Base-by-base conservation (phyloP, 345 rosid species). In the Euphorbia lathyris region DNA sequence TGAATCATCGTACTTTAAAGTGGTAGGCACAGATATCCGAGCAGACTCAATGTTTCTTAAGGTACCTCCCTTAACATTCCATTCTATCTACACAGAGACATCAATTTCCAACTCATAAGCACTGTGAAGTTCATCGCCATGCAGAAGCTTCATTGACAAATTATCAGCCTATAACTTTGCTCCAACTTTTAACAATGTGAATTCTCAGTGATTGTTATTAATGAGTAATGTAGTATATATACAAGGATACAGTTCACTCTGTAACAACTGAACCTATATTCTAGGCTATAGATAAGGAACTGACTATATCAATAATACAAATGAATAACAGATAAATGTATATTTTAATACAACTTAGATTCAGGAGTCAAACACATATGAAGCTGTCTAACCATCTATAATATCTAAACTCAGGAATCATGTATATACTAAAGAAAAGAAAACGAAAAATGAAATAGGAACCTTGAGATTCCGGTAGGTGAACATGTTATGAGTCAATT, bases 21-120 rank as follows among this genome's bases (percentile, higher is more conserved):
- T 90, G 52, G 91, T 20, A 40, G 97, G 97, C 70, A 95, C 77
- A 58, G 99, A 95, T 72, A 92, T 78, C 68, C 97, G 92, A 70
- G 97, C 99, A 75, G 97, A 92, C 68, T 92, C 96, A n/a, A 86
- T 74, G 79, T 95, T 95, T 77, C 97, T 83, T 66, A 91, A 67
- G 52, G 93, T 78, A 70, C 96, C 97, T 81, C 97, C 97, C 81
- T 79, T 88, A 59, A 92, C 85, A 76, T 86, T 92, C 90, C 92
- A 92, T 70, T 90, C 97, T 82, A 95, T 84, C 99, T 95, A 83
- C 53, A 43, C 63, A 50, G 3, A 68, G 26, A 23, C 16, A 63
- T 42, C 43, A 51, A 13, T 23, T 75, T 65, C 63, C 57, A 56
- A 56, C 17, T 42, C 38, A 27, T 48, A 14, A 72, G 27, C 19